phyloP scores from a whole-genome alignment of 768 basidiomycete species.

The Coprinopsis sp. region DNA sequence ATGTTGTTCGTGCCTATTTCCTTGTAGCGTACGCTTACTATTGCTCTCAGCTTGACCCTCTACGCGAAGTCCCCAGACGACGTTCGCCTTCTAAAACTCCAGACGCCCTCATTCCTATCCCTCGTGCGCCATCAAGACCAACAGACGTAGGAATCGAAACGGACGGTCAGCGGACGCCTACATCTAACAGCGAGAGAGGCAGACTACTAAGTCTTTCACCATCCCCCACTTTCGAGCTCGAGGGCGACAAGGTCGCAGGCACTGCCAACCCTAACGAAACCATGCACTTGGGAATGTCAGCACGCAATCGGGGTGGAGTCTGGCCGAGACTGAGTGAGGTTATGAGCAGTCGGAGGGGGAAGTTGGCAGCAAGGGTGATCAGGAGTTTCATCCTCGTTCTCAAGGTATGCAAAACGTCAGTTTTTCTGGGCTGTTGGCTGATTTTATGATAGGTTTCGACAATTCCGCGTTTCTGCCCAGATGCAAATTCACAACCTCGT shows the following conservation, averaged over 20 bases:
- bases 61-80: constrained; percentile 7
- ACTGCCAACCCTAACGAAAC: not conserved
- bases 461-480: constrained; percentile 9
- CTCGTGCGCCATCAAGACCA: not conserved
- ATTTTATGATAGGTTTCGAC: constrained; percentile 10
- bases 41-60: constrained; percentile 14
- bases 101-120: constrained; percentile 2
- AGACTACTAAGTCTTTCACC: constrained; percentile 8
- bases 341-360: constrained; percentile 2
- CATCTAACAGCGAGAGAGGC: not conserved
- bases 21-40: not conserved
- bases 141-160: not conserved
- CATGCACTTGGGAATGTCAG: not conserved
- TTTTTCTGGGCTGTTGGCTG: not conserved
- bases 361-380: constrained; percentile 3
- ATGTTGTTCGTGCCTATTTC: constrained; percentile 22
- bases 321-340: not conserved
- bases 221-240: not conserved
- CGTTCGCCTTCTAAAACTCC: not conserved
- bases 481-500: constrained; percentile 6
- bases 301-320: not conserved
- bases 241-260: not conserved
- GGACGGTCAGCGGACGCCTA: not conserved
- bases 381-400: constrained; percentile 12
- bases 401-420: constrained; percentile 8